Evolutionary conservation across 2,329 filamentous ascomycete genomes (phyloP), one percentile per base, ranked within the genome.

Genomic region (Paradendryphiella salina): DNA sequence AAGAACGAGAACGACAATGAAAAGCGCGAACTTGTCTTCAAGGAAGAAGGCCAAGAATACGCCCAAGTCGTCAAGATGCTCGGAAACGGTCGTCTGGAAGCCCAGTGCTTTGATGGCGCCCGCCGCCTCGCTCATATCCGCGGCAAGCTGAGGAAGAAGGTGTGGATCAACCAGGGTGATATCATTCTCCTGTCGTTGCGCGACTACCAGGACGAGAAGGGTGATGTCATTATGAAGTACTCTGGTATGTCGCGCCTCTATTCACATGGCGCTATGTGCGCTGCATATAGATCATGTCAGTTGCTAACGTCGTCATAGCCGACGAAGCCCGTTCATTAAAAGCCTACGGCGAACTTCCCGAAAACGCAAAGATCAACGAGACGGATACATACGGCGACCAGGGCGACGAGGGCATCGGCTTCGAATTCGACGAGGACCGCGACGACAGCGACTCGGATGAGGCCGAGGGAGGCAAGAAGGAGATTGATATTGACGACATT

Each of bases 311-410:
- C 74, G 96, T 96, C 80, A 50, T 54, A 53, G 70, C 73, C 78
- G 94, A 99, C 73, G 94, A 97, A 81, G 94, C 94, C 69, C 87
- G 94, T 72, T 89, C 86, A 64, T 84, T 99, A 70, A 97, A 97
- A 81, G 90, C 91, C 57, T 97, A 97, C 77, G 94, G 94, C 76
- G 94, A 99, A 78, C 82, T 99, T 54, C 94, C 94, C 65, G 94
- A 97, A 80, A 89, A 85, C 71, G 94, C 94, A 75, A 97, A 97
- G 88, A 99, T 99, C 85, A 99, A 99, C 85, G 94, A 99, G 85
- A 96, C 91, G 60, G 94, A 97, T 77, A 96, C 90, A 39, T 96
- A 85, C 73, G 85, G 90, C 70, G 89, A 92, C 76, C 89, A 92
- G 75, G 92, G 91, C 76, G 88, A 96, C 75, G 93, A 94, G 76